phyloP scores from a whole-genome alignment of 2,329 filamentous ascomycete genomes.

The Aspergillus ustus region DNA sequence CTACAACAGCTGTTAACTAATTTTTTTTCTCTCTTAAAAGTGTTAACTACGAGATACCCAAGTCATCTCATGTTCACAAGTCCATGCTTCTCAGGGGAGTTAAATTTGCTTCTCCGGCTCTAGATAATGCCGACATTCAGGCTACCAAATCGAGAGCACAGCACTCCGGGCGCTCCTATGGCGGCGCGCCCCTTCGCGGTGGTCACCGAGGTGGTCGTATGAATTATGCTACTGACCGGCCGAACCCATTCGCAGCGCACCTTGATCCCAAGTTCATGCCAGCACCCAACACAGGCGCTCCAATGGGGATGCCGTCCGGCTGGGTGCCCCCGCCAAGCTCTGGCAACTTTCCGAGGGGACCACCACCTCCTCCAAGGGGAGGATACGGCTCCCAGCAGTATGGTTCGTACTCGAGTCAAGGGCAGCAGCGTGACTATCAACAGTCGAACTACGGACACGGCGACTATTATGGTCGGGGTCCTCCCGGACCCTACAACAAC shows the following conservation, averaged over 20 bases:
- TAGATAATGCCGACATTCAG: conserved; percentile 78
- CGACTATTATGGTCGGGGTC: conserved; percentile 33
- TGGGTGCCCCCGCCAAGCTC: conserved; percentile 40
- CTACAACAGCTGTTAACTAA: background rate
- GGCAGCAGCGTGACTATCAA: conserved; percentile 26
- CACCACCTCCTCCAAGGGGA: conserved; percentile 45
- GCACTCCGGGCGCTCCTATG: conserved; percentile 69
- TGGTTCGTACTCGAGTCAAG: conserved; percentile 21
- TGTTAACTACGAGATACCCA: conserved; percentile 84
- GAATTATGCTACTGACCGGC: conserved; percentile 54
- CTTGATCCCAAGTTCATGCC: conserved; percentile 49
- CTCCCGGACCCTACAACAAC: conserved; percentile 29
- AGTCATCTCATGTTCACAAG: conserved; percentile 75
- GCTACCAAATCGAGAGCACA: conserved; percentile 69
- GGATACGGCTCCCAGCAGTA: conserved; percentile 30
- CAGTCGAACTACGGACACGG: conserved; percentile 25
- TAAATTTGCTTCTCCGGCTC: conserved; percentile 70
- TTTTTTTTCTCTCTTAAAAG: conserved; percentile 50
- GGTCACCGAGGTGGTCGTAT: conserved; percentile 56
- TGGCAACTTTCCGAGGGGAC: conserved; percentile 40
- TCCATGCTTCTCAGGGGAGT: conserved; percentile 91
- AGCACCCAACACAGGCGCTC: conserved; percentile 35
- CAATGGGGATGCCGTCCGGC: conserved; percentile 38
- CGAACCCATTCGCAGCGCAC: conserved; percentile 54
- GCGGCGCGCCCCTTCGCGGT: conserved; percentile 66